Conservation (phyloP, 225 moss, liverwort and hornwort genomes). For the Takakia lepidozioides region DNA sequence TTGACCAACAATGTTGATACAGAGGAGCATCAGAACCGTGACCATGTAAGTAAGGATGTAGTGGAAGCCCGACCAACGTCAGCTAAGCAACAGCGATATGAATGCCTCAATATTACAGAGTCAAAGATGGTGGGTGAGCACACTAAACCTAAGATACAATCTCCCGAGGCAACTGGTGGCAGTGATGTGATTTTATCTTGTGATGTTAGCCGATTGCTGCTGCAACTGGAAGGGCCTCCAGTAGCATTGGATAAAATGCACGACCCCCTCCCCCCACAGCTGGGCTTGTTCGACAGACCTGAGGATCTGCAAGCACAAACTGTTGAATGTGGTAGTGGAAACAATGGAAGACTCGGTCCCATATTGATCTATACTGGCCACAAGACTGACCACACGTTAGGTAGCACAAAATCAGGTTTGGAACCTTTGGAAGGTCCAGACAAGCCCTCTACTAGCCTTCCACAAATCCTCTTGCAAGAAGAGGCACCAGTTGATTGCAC, state of each 20-base stretch:
- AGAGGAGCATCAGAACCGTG: neutral
- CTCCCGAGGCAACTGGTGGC: no score
- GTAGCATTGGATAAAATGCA: no score
- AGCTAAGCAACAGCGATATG: neutral
- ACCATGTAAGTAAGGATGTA: neutral
- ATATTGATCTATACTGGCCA: conserved; percentile 21
- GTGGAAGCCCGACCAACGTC: conserved; percentile 1
- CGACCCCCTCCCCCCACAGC: neutral
- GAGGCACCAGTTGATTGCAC: conserved; percentile 1
- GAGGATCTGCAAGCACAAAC: conserved; percentile 1
- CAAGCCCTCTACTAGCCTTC: conserved; percentile 11
- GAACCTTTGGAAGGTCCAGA: conserved; percentile 8
- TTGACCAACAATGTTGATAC: neutral
- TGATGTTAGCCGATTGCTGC: no score
- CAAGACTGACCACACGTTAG: conserved; percentile 4
- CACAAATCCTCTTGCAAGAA: conserved; percentile 2
- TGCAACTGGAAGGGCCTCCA: no score
- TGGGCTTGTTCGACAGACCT: neutral
- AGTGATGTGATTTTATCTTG: no score
- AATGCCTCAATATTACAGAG: neutral
- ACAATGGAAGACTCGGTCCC: conserved; percentile 6
- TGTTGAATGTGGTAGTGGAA: conserved; percentile 4
- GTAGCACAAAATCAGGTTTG: conserved; percentile 7
- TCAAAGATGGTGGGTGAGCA: neutral
- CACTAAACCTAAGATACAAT: conserved; percentile 1